A percentile compares a stretch with the other conserved stretches of the same genome.
Conservation (phyloP, 225 moss, liverwort and hornwort genomes). For the Takakia lepidozioides region DNA sequence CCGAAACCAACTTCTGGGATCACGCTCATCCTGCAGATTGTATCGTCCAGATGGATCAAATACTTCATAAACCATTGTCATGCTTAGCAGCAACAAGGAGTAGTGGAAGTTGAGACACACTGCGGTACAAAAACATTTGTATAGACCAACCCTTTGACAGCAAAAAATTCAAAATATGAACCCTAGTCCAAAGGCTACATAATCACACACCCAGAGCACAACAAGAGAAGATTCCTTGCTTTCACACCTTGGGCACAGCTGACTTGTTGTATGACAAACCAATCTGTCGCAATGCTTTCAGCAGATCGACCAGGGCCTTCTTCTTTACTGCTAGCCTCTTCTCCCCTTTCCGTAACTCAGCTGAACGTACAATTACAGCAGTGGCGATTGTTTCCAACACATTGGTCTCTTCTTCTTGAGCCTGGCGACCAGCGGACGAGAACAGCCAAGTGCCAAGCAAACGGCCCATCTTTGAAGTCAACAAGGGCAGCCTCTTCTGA, state of each 20-base stretch:
- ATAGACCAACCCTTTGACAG: too few species aligned
- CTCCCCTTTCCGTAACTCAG: slow-evolving; percentile 69
- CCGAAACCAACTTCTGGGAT: slow-evolving; percentile 61
- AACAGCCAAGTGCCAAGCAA: slow-evolving; percentile 54
- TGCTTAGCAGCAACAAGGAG: too few species aligned
- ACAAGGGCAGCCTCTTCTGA: slow-evolving; percentile 41
- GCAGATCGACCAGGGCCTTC: slow-evolving; percentile 79
- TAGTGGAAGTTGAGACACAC: too few species aligned
- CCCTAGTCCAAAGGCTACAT: too few species aligned
- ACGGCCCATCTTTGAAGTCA: slow-evolving; percentile 52
- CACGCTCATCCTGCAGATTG: slow-evolving; percentile 63
- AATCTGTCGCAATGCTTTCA: slow-evolving; percentile 53
- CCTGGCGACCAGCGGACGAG: slow-evolving; percentile 31
- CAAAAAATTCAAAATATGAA: too few species aligned
- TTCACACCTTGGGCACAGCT: slow-evolving; percentile 66
- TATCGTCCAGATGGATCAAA: too few species aligned
- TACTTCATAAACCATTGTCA: too few species aligned
- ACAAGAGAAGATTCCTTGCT: background rate
- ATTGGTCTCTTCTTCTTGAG: slow-evolving; percentile 29
- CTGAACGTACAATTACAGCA: slow-evolving; percentile 67
- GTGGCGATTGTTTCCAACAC: slow-evolving; percentile 53
- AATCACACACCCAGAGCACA: background rate
- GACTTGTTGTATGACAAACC: slow-evolving; percentile 82
- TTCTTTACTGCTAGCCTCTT: slow-evolving; percentile 81
- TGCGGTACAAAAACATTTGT: too few species aligned